Evolutionary conservation across 1,139 yeast genomes (phyloP), one percentile per base, ranked within the genome.

Genomic region (Taphrina flavorubra): DNA sequence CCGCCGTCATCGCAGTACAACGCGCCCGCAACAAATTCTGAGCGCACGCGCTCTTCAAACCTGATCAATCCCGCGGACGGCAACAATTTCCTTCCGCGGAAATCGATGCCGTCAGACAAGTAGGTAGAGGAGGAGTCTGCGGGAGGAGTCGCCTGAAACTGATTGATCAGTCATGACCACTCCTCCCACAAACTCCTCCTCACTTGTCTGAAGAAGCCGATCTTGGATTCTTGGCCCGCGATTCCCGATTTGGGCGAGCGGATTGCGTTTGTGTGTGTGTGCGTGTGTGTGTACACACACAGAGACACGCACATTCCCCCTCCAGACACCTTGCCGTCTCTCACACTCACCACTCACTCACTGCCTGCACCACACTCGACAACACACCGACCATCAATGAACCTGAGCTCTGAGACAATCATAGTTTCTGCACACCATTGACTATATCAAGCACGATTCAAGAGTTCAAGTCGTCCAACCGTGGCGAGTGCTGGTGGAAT

Each of bases 251-350:
- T 44, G 47, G 47, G 18, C 2, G 47, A 2, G n/a, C n/a, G 47
- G n/a, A 39, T 14, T 39, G 42, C 42, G 42, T 39, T 10, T 44
- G 47, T 13, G 47, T 44, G 47, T 5, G 47, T 10, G 47, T 5
- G 47, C 11, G 47, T 44, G 47, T 44, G 47, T 49, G n/a, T 49
- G 1, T 10, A 49, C 53, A 46, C 51, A 51, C 56, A 51, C 56
- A 25, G 31, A 25, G 31, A 34, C 58, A 53, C 58, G 34, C 58
- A 53, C 58, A 53, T 31, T n/a, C 42, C 25, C 20, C 58, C 36
- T 34, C 40, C 42, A n/a, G 14, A 31, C 42, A 10, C 2, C 25
- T 25, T 25, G 31, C 31, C 31, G 31, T 25, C 31, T 25, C 31
- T 25, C 31, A 2, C 31, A 2, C 31, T 25, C 58, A 36, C 42